phyloP scores from a whole-genome alignment of 2,329 filamentous ascomycete genomes.

The Rutstroemia sp. region DNA sequence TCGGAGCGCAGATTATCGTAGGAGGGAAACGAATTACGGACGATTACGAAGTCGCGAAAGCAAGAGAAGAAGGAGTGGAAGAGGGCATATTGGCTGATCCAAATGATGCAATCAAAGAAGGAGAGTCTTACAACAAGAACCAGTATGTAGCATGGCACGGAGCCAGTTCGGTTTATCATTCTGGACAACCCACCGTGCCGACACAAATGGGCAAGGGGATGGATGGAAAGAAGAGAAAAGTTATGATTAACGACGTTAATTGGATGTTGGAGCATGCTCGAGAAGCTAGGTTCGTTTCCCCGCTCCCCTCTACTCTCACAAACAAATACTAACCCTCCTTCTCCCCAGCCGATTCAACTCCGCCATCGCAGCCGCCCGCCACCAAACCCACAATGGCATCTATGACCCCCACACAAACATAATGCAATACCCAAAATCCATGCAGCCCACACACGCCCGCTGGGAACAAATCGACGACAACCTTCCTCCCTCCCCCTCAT shows the following conservation, averaged over 20 bases:
- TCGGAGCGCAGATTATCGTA: conserved; percentile 88
- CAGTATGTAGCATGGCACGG: conserved; percentile 99
- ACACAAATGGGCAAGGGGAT: conserved; percentile 63
- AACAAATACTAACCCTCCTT: not conserved
- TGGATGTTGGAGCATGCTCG: conserved; percentile 95
- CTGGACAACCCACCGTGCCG: conserved; percentile 68
- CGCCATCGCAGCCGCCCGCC: conserved; percentile 58
- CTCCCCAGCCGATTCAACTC: conserved; percentile 72
- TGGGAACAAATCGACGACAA: conserved; percentile 62
- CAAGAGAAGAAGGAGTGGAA: conserved; percentile 66
- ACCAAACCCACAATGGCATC: conserved; percentile 60
- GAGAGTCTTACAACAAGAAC: conserved; percentile 94
- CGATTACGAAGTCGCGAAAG: conserved; percentile 78
- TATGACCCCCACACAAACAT: conserved; percentile 94
- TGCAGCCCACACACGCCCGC: conserved; percentile 81
- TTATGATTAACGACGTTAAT: conserved; percentile 86
- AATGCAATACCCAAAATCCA: conserved; percentile 79
- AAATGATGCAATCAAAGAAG: conserved; percentile 69
- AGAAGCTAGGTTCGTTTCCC: conserved; percentile 66
- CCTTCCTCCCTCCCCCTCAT: conserved; percentile 7
- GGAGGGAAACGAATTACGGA: conserved; percentile 80
- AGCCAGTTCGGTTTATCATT: conserved; percentile 92
- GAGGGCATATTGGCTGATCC: conserved; percentile 92
- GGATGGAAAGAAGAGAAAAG: conserved; percentile 74
- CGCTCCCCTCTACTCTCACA: not conserved